Conservation (phyloP, 345 rosid genomes). For the Hypericum perforatum region DNA sequence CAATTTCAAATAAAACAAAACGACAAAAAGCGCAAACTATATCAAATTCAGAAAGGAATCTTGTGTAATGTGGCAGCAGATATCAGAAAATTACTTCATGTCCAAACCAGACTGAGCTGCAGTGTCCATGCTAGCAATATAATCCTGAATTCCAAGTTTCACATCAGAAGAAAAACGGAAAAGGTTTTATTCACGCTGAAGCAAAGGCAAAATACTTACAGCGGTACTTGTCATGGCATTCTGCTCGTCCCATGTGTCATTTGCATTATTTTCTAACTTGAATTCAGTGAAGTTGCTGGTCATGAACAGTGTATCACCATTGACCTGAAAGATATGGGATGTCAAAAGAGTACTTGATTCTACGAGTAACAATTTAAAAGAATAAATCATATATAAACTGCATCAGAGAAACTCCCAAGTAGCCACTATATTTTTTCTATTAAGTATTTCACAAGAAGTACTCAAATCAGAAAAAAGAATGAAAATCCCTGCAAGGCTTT, state of each 20-base stretch:
- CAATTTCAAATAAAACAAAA: too few species aligned
- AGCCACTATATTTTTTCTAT: too few species aligned
- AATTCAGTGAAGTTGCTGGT: conserved; percentile 81
- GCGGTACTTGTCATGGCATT: conserved; percentile 80
- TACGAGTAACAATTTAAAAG: too few species aligned
- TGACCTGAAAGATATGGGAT: conserved; percentile 48
- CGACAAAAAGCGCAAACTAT: too few species aligned
- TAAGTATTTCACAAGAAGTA: too few species aligned
- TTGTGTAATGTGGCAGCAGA: background rate
- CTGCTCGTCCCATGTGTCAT: conserved; percentile 71
- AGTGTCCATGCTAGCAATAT: conserved; percentile 65
- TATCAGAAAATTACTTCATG: conserved; percentile 47
- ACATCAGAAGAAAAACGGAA: background rate
- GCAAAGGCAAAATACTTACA: conserved; percentile 30
- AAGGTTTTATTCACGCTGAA: background rate
- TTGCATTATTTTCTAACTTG: conserved; percentile 56
- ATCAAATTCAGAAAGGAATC: too few species aligned
- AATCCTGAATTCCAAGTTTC: conserved; percentile 49
- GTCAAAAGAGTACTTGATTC: background rate
- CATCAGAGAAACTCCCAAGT: too few species aligned
- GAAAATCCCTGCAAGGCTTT: too few species aligned
- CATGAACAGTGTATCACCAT: conserved; percentile 89
- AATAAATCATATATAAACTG: too few species aligned
- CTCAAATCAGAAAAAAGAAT: too few species aligned
- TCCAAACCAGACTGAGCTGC: conserved; percentile 52